These are phyloP conservation scores for Butyriboletus appendiculatus DNA, from an alignment of 1,284 basidiomycete genomes.

Conservation along the genomic window DNA sequence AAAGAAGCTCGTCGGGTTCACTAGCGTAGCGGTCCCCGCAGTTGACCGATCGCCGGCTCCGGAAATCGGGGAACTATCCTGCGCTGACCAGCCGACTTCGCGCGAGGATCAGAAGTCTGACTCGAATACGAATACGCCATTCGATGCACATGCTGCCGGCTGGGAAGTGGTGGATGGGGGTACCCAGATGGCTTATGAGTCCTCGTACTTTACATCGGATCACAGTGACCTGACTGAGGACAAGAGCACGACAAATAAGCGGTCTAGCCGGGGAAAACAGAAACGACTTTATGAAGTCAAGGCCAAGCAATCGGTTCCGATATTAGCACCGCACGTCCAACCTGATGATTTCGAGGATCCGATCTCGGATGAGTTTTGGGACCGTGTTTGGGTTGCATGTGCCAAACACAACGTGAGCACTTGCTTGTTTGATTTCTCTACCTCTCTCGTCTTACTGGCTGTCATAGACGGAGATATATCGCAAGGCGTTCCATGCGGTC, in stretches of 20 bases:
- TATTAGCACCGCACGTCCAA: conserved; percentile 70
- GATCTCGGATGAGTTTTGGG: conserved; percentile 84
- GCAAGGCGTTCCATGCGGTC: conserved; percentile 90
- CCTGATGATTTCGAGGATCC: conserved; percentile 86
- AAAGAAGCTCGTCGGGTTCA: conserved; percentile 56
- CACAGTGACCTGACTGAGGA: conserved; percentile 54
- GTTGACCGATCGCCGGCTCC: conserved; percentile 47
- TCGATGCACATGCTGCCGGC: conserved; percentile 41
- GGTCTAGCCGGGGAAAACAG: conserved; percentile 56
- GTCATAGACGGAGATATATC: conserved; percentile 85
- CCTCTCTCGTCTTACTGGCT: conserved; percentile 10
- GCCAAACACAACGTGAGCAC: conserved; percentile 78
- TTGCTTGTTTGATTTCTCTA: conserved; percentile 16
- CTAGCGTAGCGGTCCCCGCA: conserved; percentile 67
- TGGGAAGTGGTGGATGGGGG: conserved; percentile 45
- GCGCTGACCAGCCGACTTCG: conserved; percentile 27
- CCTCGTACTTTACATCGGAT: conserved; percentile 44
- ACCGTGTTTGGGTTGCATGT: conserved; percentile 82
- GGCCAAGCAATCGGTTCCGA: conserved; percentile 60
- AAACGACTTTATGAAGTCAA: conserved; percentile 59
- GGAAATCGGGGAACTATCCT: conserved; percentile 39
- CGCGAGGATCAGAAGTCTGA: conserved; percentile 17
- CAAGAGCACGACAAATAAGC: conserved; percentile 48
- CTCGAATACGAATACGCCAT: conserved; percentile 13
- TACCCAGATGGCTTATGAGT: conserved; percentile 45